Conservation (phyloP, 1,139 yeast genomes). For the Casaregolazyma lundiana region DNA sequence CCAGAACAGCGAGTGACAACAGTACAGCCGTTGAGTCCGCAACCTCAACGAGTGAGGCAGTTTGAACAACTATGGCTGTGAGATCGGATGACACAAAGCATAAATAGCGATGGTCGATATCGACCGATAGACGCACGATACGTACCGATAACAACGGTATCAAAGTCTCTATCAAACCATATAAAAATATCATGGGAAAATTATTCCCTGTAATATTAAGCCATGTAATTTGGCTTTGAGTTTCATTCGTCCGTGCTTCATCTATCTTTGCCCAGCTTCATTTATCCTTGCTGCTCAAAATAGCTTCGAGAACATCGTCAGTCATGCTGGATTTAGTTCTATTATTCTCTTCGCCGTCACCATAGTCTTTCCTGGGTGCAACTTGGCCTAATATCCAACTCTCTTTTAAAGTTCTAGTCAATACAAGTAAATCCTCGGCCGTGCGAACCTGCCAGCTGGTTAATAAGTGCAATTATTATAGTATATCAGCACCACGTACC, state of each 20-base stretch:
- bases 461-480: not conserved
- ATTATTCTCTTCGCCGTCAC: constrained; percentile 17
- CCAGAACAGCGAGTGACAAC: constrained; percentile 1
- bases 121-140: not conserved
- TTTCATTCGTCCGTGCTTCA: too few species aligned
- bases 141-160: not conserved
- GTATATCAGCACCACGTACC: constrained; percentile 14
- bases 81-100: not conserved
- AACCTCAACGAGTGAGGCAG: constrained; percentile 3
- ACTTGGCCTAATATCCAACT: constrained; percentile 41
- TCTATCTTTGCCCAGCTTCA: too few species aligned
- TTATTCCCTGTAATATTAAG: not conserved
- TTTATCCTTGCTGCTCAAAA: not conserved
- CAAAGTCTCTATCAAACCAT: too few species aligned
- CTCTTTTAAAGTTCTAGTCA: constrained; percentile 38
- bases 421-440: constrained; percentile 37
- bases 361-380: constrained; percentile 23
- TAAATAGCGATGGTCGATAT: not conserved
- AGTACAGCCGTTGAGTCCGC: constrained; percentile 5
- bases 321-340: constrained; percentile 14
- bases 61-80: constrained; percentile 2
- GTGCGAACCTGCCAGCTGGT: constrained; percentile 37
- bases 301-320: constrained; percentile 1
- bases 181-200: not conserved
- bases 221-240: too few species aligned